Conservation (phyloP, 2,329 filamentous ascomycete genomes). For the Xylaria digitata region DNA sequence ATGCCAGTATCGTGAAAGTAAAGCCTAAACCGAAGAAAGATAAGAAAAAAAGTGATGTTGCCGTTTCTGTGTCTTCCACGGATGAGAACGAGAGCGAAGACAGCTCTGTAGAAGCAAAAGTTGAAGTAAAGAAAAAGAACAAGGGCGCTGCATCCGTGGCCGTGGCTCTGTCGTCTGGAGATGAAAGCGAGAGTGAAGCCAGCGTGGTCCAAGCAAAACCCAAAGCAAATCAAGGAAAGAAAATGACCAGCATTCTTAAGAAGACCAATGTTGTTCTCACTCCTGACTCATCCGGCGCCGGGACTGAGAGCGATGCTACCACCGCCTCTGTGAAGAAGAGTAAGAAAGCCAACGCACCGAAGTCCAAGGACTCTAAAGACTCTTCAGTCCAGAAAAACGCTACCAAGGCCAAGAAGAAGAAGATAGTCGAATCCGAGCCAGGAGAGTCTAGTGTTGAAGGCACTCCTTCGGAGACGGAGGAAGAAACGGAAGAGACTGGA, state of each 20-base stretch:
- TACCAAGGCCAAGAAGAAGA: constrained; percentile 23
- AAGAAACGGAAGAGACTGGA: constrained; percentile 14
- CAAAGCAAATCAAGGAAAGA: constrained; percentile 40
- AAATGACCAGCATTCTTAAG: constrained; percentile 16
- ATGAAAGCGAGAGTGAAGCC: constrained; percentile 30
- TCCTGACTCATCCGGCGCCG: constrained; percentile 16
- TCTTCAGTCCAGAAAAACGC: constrained; percentile 2
- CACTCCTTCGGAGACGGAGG: constrained; percentile 16
- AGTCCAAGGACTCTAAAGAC: constrained; percentile 20
- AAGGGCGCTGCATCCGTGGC: constrained; percentile 4
- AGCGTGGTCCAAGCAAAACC: constrained; percentile 23
- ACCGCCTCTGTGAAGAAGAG: constrained; percentile 5
- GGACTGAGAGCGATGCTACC: constrained; percentile 28
- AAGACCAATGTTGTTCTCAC: constrained; percentile 9
- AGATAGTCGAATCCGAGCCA: constrained; percentile 24
- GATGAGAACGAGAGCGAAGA: constrained; percentile 14
- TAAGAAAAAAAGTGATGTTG: constrained; percentile 7
- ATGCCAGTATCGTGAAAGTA: neutral
- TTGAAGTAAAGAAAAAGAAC: constrained; percentile 3
- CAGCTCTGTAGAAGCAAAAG: neutral
- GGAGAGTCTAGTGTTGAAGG: constrained; percentile 18
- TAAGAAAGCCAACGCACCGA: constrained; percentile 12
- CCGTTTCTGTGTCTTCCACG: constrained; percentile 7
- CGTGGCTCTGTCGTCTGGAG: constrained; percentile 24
- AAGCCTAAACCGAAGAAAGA: constrained; percentile 11